These are phyloP conservation scores for Vigna unguiculata DNA, from an alignment of 306 rosid genomes.

Conservation along the genomic window DNA sequence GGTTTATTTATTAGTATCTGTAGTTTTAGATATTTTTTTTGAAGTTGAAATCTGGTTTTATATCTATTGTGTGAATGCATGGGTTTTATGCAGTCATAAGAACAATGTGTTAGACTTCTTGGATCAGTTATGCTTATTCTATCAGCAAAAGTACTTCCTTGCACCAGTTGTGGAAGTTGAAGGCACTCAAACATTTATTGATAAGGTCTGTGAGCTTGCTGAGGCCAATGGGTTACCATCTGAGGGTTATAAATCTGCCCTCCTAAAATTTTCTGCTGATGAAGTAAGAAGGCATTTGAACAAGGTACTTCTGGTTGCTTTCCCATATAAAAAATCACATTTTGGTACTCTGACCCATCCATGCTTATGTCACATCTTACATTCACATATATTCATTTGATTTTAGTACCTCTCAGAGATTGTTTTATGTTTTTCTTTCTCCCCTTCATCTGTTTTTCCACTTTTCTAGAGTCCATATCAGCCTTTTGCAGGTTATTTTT, in stretches of 20 bases:
- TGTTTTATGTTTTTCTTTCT: conserved; percentile 24
- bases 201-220: conserved; percentile 79
- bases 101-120: conserved; percentile 68
- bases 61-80: conserved; percentile 42
- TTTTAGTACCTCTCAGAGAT: conserved; percentile 13
- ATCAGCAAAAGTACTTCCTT: conserved; percentile 65
- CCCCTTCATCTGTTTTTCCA: conserved; percentile 18
- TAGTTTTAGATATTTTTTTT: conserved; percentile 27
- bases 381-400: conserved; percentile 20
- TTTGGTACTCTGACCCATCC: conserved; percentile 21
- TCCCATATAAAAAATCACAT: conserved; percentile 5
- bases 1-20: conserved; percentile 38
- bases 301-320: conserved; percentile 65
- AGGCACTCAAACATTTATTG: conserved; percentile 60
- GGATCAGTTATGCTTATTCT: conserved; percentile 73
- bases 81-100: conserved; percentile 77
- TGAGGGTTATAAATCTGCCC: conserved; percentile 61
- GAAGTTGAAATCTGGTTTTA: conserved; percentile 12
- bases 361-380: neutral
- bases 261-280: conserved; percentile 60
- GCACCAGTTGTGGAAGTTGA: conserved; percentile 56
- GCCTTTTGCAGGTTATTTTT: conserved; percentile 34
- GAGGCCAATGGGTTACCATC: conserved; percentile 80
- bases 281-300: conserved; percentile 62
- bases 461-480: conserved; percentile 24